phyloP scores from a whole-genome alignment of 2,329 filamentous ascomycete species.

The Aspergillus sp. region DNA sequence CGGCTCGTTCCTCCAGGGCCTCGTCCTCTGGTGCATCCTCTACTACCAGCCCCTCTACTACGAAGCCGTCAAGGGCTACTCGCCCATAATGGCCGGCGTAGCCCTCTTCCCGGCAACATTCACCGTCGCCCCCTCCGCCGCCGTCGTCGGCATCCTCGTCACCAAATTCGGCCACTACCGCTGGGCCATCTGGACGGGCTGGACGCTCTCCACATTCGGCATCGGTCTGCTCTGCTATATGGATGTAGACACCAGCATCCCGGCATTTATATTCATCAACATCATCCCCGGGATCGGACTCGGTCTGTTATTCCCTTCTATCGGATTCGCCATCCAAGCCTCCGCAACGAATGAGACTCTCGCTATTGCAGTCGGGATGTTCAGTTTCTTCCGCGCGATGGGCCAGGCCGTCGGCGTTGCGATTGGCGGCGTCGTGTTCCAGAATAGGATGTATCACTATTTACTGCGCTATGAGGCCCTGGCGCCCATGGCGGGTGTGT shows the following conservation, averaged over 20 bases:
- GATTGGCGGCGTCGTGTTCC: conserved; percentile 7
- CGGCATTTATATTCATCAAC: conserved; percentile 31
- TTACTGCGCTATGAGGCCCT: not conserved
- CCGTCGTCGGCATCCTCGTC: conserved; percentile 32
- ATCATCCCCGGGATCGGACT: conserved; percentile 26
- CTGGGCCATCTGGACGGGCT: conserved; percentile 28
- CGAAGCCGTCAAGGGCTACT: conserved; percentile 39
- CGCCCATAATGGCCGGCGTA: conserved; percentile 34
- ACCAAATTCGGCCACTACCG: conserved; percentile 35
- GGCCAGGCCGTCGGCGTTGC: conserved; percentile 7
- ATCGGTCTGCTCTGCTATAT: conserved; percentile 31
- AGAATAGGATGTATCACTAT: conserved; percentile 8
- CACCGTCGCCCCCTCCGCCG: conserved; percentile 25
- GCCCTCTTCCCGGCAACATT: conserved; percentile 30
- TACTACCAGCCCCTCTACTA: conserved; percentile 50
- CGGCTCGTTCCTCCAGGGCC: conserved; percentile 16
- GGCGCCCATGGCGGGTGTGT: not conserved
- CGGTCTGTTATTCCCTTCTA: conserved; percentile 27
- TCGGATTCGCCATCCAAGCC: conserved; percentile 33
- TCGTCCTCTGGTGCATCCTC: conserved; percentile 16
- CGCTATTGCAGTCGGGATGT: conserved; percentile 1
- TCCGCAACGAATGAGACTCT: conserved; percentile 1
- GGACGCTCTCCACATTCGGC: conserved; percentile 25
- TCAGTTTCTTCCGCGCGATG: conserved; percentile 10
- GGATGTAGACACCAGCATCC: conserved; percentile 24